Base-by-base conservation (phyloP, 2,329 filamentous ascomycete species). In the Cercospora janseana region DNA sequence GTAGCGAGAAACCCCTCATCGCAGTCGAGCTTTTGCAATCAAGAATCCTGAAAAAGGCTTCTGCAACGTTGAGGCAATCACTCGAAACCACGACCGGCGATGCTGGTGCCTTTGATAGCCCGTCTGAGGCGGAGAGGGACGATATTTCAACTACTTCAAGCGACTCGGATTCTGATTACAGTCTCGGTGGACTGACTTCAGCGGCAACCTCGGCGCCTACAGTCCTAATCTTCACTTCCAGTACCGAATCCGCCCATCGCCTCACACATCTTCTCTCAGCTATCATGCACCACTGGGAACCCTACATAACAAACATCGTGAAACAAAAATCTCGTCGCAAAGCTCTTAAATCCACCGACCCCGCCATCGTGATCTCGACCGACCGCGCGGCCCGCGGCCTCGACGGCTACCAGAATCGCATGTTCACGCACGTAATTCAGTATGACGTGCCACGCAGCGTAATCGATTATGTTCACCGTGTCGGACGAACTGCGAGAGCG, bases 351-450 rank as follows among this genome's bases (percentile, higher is more conserved):
- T 4, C 29, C 4, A 77, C 20, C 78, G 79, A n/a, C 20, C 83
- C 83, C 5, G 82, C 95, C 38, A 81, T 97, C 34, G 54, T 63
- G 4, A 85, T 97, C 37, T 90, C 91, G 1, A 95, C 93, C 0
- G 92, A 97, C 66, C 85, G 94, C n/a, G 88, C 93, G 1, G 88
- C 90, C 2, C 87, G 92, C 56, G 93, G 92, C 62, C 82, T 97
- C 20, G 92, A 97, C 68, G 45, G 57, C 10, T 46, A 65, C 4
- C 42, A 29, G 5, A 47, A 48, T 12, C 77, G 82, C 1, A 79
- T 81, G 38, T 79, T 97, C 38, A 83, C 84, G 27, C 87, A 95
- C 64, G 89, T 97, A 38, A 76, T 97, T 70, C 96, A 95, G 72
- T 97, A 97, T 74, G 92, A 96, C 67, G 78, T 96, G 44, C 92